Conservation (phyloP, 495 filamentous ascomycete species). For the Xylaria sp. region DNA sequence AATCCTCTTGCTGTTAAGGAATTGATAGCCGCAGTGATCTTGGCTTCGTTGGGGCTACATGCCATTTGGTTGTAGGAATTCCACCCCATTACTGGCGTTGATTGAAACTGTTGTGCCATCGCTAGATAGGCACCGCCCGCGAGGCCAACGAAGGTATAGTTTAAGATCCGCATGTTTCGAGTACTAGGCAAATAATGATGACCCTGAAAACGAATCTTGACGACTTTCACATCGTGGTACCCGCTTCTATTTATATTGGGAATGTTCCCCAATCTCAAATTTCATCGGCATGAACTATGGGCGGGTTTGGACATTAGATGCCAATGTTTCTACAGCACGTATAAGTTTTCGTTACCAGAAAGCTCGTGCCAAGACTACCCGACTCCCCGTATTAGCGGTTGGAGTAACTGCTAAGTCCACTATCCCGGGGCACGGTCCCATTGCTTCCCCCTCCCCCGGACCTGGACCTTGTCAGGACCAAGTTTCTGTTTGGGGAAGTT, state of each 20-base stretch:
- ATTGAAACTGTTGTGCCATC: conserved; percentile 11
- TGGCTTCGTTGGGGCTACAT: conserved; percentile 9
- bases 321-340: not conserved
- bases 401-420: not conserved
- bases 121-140: not conserved
- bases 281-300: not conserved
- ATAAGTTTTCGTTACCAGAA: not conserved
- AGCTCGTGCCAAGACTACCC: not conserved
- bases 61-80: conserved; percentile 19
- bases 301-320: not conserved
- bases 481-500: too few species aligned
- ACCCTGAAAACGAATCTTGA: not conserved
- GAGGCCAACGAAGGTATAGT: not conserved
- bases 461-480: not conserved
- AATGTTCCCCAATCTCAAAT: not conserved
- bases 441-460: not conserved
- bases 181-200: too few species aligned
- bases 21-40: conserved; percentile 7
- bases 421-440: not conserved
- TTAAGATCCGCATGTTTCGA: not conserved
- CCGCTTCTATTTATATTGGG: not conserved
- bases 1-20: conserved; percentile 14
- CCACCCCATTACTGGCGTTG: conserved; percentile 20
- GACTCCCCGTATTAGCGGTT: not conserved
- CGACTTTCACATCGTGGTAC: not conserved